Percentiles rank a stretch among this genome's conserved stretches.
Evolutionary conservation across 345 rosid genomes (phyloP).

Genomic region (Euclidium syriacum): DNA sequence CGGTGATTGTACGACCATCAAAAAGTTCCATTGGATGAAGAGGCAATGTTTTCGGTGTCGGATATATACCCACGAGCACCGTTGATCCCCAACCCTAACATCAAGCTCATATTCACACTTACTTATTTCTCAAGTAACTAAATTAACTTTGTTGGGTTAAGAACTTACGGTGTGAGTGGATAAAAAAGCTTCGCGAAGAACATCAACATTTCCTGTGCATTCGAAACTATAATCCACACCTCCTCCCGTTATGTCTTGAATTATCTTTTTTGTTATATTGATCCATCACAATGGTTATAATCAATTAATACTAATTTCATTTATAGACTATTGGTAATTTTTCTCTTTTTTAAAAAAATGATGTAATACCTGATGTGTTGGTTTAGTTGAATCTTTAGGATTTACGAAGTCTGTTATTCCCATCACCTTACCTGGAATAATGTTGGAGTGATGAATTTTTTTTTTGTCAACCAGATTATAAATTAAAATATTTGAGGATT

Average conservation of each 20-base stretch:
- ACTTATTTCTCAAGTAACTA: background rate
- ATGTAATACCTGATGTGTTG: conserved; percentile 26
- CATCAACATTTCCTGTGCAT: conserved; percentile 46
- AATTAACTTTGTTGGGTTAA: background rate
- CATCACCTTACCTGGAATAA: conserved; percentile 13
- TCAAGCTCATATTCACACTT: background rate
- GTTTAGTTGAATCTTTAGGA: conserved; percentile 24
- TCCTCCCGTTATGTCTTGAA: conserved; percentile 46
- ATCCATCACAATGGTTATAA: background rate
- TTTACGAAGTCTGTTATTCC: conserved; percentile 30
- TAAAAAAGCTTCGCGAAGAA: conserved; percentile 67
- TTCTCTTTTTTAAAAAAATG: background rate
- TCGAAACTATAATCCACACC: conserved; percentile 67
- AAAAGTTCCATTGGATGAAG: conserved; percentile 33
- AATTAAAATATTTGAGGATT: no score
- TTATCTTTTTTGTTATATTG: conserved; percentile 32
- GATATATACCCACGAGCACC: conserved; percentile 26
- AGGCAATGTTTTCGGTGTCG: conserved; percentile 26
- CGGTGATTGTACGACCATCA: conserved; percentile 22
- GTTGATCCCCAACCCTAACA: conserved; percentile 31
- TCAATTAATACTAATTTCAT: background rate
- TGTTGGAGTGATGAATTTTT: background rate
- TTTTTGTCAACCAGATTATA: no score
- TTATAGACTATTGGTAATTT: background rate
- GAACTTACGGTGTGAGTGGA: conserved; percentile 36